phyloP scores from a whole-genome alignment of 371 early-diverging fungal species.

The Circinella umbellata region DNA sequence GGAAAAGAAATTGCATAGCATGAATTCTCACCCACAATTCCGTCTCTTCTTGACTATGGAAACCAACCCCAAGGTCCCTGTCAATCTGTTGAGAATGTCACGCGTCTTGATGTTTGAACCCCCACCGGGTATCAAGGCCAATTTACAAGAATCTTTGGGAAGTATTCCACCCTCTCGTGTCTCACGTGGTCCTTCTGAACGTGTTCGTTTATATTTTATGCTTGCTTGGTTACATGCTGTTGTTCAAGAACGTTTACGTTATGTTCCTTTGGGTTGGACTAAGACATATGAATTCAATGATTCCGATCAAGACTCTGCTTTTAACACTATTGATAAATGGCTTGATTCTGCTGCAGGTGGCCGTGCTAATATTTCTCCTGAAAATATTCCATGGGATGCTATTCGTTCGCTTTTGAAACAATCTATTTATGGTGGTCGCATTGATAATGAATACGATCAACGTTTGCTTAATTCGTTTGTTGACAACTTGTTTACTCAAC shows the following conservation, averaged over 20 bases:
- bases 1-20: constrained; percentile 90
- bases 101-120: constrained; percentile 96
- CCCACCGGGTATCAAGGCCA: constrained; percentile 95
- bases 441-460: constrained; percentile 94
- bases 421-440: constrained; percentile 96
- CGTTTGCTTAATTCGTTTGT: constrained; percentile 90
- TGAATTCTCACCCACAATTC: constrained; percentile 87
- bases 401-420: constrained; percentile 85
- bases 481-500: constrained; percentile 78
- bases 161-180: constrained; percentile 66
- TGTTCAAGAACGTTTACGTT: constrained; percentile 93
- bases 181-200: constrained; percentile 83
- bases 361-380: constrained; percentile 89
- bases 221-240: constrained; percentile 97
- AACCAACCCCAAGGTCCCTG: constrained; percentile 95
- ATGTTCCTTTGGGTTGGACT: constrained; percentile 98
- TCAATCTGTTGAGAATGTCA: constrained; percentile 87
- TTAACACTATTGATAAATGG: constrained; percentile 92
- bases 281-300: constrained; percentile 98
- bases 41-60: constrained; percentile 98
- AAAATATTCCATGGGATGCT: constrained; percentile 96
- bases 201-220: constrained; percentile 90
- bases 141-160: constrained; percentile 83
- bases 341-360: constrained; percentile 81
- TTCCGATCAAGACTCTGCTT: constrained; percentile 92